These are phyloP conservation scores for Fraxinus angustifolia DNA, from an alignment of 305 asterid genomes.

Conservation along the genomic window DNA sequence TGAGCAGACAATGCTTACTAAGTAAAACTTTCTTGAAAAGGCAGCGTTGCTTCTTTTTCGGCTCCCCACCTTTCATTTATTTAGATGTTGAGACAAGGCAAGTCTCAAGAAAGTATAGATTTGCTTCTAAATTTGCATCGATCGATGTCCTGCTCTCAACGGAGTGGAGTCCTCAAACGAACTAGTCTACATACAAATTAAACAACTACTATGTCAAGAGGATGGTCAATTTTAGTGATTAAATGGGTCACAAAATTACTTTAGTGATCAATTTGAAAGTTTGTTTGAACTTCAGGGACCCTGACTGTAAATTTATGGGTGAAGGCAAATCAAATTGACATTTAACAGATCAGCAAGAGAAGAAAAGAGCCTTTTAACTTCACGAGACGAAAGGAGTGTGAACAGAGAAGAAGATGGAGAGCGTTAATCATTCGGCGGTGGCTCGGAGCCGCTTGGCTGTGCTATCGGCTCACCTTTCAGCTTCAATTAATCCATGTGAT, in stretches of 20 bases:
- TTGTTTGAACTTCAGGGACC: not conserved
- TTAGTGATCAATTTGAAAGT: not conserved
- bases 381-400: not conserved
- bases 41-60: not conserved
- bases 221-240: not conserved
- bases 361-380: not conserved
- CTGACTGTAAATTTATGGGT: not conserved
- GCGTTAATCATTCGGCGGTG: slow-evolving; percentile 43
- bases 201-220: no score
- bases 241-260: not conserved
- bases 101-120: not conserved
- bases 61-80: no score
- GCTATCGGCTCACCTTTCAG: slow-evolving; percentile 70
- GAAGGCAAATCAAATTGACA: not conserved
- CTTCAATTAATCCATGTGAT: slow-evolving; percentile 35
- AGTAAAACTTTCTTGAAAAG: not conserved
- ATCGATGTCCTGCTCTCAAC: not conserved
- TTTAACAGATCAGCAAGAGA: not conserved
- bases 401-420: slow-evolving; percentile 36
- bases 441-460: slow-evolving; percentile 79
- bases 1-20: not conserved
- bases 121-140: not conserved
- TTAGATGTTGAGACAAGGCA: not conserved
- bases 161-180: not conserved
- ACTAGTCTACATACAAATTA: not conserved